Evolutionary conservation across 2,329 filamentous ascomycete genomes (phyloP), one percentile per base, ranked within the genome.

Genomic region (Penicillium aurantiogriseum): DNA sequence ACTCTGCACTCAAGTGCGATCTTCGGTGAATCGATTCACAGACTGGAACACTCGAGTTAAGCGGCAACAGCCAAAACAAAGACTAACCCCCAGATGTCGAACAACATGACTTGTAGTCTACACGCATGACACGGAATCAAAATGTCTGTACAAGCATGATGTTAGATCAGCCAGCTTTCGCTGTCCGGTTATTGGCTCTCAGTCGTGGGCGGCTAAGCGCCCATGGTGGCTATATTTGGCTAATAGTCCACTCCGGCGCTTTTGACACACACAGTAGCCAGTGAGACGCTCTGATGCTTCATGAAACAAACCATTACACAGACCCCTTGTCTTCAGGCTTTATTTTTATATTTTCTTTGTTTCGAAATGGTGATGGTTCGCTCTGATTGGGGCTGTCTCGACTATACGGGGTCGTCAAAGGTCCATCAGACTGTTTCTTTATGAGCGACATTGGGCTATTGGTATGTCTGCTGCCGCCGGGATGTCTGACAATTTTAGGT

Each of bases 121-220:
- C 19, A 2, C 17, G 17, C 19, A 23, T 40, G 15, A 10, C 17
- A 49, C 5, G 29, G 19, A 19, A 19, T 8, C 10, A 9, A n/a
- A 53, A 21, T 44, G 25, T 29, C 27, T 44, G 23, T 23, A 38
- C 29, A 49, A 42, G 11, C 13, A 40, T 42, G 35, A 49, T 53
- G 49, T 57, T 57, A 38, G 49, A 57, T n/a, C 21, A 35, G 23
- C 27, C 19, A 36, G 19, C 23, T 27, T 9, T 43, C n/a, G n/a
- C 31, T 39, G 36, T 23, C 27, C 21, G n/a, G 11, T 49, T 23
- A 71, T 69, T 71, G 69, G 70, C 51, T 60, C 42, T 58, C 45
- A 58, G 48, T 51, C 48, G 47, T 57, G 59, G 52, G 50, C 43
- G 56, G 42, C 60, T 71, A 70, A 71, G 69, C 70, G 69, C 70